Evolutionary conservation across 257 asterid genomes (phyloP), one percentile per base, ranked within the genome.

Genomic region (Petrea volubilis): DNA sequence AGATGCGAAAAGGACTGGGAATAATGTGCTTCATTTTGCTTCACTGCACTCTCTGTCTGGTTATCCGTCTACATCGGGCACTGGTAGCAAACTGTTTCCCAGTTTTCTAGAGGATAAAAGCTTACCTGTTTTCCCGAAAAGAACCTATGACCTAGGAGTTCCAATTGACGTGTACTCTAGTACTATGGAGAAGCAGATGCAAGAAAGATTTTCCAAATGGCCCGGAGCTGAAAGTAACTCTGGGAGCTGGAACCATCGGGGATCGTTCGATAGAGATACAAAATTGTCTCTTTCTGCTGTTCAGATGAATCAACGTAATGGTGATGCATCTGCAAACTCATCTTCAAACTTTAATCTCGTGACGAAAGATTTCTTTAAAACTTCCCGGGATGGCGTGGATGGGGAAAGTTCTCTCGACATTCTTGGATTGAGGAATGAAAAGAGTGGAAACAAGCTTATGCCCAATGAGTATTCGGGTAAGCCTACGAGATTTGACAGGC

Each of bases 381-480:
- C 21, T 77, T 68, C 81, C n/a, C 40, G 6, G 34, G 77, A 52
- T 40, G 75, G 73, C 41, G 73, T 11, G 41, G 60, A 57, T 5
- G 70, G 71, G 61, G 76, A 61, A 70, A 67, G 50, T 62, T 68
- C 70, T 60, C 44, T 65, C 68, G 59, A 77, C 51, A 58, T 57
- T 28, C 27, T 63, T 17, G 79, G 77, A 31, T 76, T 43, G 49
- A 63, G 44, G 66, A 73, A 68, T 14, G 68, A 17, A 60, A 61
- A 61, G 70, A 74, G 60, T 60, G 78, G 80, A 23, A 71, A 67
- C 20, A 88, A 76, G 78, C 88, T 29, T 67, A 49, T 34, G 33
- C 28, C 53, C 50, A 71, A 60, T 79, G 79, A 71, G 25, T 52
- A 49, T 51, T 40, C 83, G 34, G 91, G 96, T 90, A 78, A 81